Conservation (phyloP, 2,329 filamentous ascomycete species). For the Epicoccum nigrum region DNA sequence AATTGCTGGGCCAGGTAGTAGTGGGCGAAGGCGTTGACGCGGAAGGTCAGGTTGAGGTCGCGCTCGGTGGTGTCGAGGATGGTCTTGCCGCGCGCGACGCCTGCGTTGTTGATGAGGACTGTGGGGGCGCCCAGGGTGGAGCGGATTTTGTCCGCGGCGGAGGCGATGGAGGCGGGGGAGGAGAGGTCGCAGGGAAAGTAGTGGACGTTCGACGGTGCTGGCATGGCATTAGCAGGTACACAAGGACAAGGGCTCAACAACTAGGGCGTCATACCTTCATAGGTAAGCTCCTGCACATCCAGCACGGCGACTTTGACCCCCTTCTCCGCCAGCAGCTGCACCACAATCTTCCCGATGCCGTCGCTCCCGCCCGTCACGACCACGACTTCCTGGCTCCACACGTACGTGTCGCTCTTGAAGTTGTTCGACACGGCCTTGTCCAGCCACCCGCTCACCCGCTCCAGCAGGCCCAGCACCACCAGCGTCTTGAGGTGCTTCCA, state of each 20-base stretch:
- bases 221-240: too few relatives aligned
- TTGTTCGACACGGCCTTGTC: conserved; percentile 59
- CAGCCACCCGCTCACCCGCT: conserved; percentile 58
- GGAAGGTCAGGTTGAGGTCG: conserved; percentile 70
- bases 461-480: conserved; percentile 59
- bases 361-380: conserved; percentile 76
- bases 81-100: conserved; percentile 65
- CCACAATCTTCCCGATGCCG: conserved; percentile 73
- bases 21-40: conserved; percentile 72
- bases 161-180: conserved; percentile 59
- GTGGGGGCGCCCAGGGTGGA: conserved; percentile 67
- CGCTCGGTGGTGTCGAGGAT: conserved; percentile 64
- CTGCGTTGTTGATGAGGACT: conserved; percentile 75
- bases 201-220: conserved; percentile 61
- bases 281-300: conserved; percentile 69
- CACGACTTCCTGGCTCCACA: conserved; percentile 73
- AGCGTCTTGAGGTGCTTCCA: conserved; percentile 61
- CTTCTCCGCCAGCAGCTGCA: conserved; percentile 67
- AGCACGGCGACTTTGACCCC: conserved; percentile 73
- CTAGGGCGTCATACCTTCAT: conserved; percentile 52
- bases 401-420: conserved; percentile 61
- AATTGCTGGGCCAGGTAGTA: conserved; percentile 72
- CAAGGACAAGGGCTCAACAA: too few relatives aligned
- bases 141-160: conserved; percentile 61
- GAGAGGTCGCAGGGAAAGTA: conserved; percentile 75